These are phyloP conservation scores for Tolypocladium ophioglossoides DNA, from an alignment of 2,329 filamentous ascomycete species.

Conservation along the genomic window DNA sequence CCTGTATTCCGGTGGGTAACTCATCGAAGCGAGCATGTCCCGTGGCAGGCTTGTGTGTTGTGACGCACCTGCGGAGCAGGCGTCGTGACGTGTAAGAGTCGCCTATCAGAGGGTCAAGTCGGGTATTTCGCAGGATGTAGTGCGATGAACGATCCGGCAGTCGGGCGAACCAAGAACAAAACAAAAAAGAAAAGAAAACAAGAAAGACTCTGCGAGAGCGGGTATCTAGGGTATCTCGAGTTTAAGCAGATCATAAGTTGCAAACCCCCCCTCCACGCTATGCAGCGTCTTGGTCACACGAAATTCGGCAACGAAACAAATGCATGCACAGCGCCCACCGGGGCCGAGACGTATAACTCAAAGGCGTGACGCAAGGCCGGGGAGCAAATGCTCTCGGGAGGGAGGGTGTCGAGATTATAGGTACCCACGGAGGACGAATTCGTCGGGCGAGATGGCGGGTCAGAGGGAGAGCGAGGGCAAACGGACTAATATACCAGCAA, in stretches of 20 bases:
- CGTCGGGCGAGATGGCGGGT: not conserved
- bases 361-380: not conserved
- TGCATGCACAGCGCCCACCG: not conserved
- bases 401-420: not conserved
- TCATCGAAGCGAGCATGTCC: constrained; percentile 5
- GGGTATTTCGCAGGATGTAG: not conserved
- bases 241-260: not conserved
- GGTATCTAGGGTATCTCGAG: not conserved
- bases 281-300: not conserved
- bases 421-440: not conserved
- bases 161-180: not conserved
- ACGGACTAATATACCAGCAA: not conserved
- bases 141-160: not conserved
- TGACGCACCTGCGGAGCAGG: not conserved
- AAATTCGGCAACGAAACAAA: not conserved
- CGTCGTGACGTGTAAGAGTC: not conserved
- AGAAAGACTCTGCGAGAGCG: not conserved
- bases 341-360: not conserved
- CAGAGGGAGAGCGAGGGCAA: not conserved
- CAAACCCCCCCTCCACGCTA: not conserved
- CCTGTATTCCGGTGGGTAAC: constrained; percentile 2
- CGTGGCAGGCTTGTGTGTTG: not conserved
- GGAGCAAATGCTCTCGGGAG: not conserved
- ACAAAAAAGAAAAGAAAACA: too few species aligned
- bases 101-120: not conserved